Evolutionary conservation across 208 protist genomes (phyloP), one percentile per base, ranked within the genome.

Genomic region (Crithidia sp.): DNA sequence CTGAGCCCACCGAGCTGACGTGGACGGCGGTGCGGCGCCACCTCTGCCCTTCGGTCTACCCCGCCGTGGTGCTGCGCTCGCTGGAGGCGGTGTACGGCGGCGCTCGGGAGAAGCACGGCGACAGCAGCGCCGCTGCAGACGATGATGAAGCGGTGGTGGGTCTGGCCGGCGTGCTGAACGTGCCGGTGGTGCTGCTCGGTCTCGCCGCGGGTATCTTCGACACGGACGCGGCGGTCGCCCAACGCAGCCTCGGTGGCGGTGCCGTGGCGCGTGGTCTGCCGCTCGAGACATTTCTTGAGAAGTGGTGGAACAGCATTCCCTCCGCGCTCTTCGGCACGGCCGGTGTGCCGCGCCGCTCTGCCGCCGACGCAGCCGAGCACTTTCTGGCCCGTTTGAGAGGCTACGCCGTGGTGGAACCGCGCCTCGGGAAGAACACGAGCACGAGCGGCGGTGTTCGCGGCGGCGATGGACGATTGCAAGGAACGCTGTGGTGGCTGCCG

Each of bases 41-140:
- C 43, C 73, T 89, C n/a, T 94, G 84, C 44, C 86, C 89, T 7
- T 73, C 82, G 17, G 80, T 81, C 6, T 91, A 87, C 63, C 84
- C 89, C 4, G 50, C 14, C 13, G 76, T 91, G 39, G 84, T 91
- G n/a, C n/a, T 94, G 28, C 73, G 64, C 17, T 81, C 76, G 9
- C 63, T 94, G 19, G 78, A 81, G n/a, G 75, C 79, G 2, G 71
- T 83, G 0, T 93, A 88, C 54, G 85, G 85, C 28, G 28, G 28
- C 28, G 28, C 28, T 0, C 28, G 28, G 28, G 28, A 28, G 28
- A 28, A 28, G 28, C 28, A 28, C 58, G 28, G 10, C 3, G 1
- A 45, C 60, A 49, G 41, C 45, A 2, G 16, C 3, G 44, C 36
- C 54, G 28, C 28, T 28, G 28, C 12, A 9, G 49, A 43, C 28